A percentile compares a stretch with the other conserved stretches of the same genome.
Evolutionary conservation across 805 yeast species (phyloP).

Genomic region (Yarrowia porcina): DNA sequence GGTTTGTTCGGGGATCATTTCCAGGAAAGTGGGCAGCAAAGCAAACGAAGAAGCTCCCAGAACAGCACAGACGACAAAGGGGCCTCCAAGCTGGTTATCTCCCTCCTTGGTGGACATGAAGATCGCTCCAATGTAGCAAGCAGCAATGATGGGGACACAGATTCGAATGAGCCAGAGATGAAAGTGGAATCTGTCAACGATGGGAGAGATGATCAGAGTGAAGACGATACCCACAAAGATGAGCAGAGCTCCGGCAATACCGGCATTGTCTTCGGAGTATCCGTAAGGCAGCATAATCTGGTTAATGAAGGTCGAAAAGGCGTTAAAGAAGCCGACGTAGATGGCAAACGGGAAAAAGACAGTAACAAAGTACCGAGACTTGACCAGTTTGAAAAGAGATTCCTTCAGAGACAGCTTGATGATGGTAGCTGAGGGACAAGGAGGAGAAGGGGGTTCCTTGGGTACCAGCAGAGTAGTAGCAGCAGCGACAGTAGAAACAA

Average conservation of each 20-base stretch:
- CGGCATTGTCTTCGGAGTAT: slow-evolving; percentile 38
- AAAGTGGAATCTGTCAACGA: slow-evolving; percentile 35
- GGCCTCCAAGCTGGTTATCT: slow-evolving; percentile 34
- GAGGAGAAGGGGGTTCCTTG: slow-evolving; percentile 34
- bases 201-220: slow-evolving; percentile 36
- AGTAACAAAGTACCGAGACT: slow-evolving; percentile 29
- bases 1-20: slow-evolving; percentile 38
- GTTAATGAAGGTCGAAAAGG: slow-evolving; percentile 35
- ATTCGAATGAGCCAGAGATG: slow-evolving; percentile 30
- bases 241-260: slow-evolving; percentile 37
- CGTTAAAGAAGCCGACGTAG: slow-evolving; percentile 39
- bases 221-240: slow-evolving; percentile 37
- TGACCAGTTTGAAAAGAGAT: slow-evolving; percentile 30
- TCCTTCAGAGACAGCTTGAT: slow-evolving; percentile 32
- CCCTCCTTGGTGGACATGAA: slow-evolving; percentile 34
- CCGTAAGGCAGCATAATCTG: slow-evolving; percentile 39
- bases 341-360: slow-evolving; percentile 33
- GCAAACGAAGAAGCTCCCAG: slow-evolving; percentile 38
- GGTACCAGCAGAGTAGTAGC: slow-evolving; percentile 32
- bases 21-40: slow-evolving; percentile 36
- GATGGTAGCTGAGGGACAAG: slow-evolving; percentile 37
- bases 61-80: slow-evolving; percentile 35
- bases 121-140: slow-evolving; percentile 36
- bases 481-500: slow-evolving; percentile 32
- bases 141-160: slow-evolving; percentile 36